Conservation (phyloP, 352 stramenopile species). For the Phytophthora sp. region DNA sequence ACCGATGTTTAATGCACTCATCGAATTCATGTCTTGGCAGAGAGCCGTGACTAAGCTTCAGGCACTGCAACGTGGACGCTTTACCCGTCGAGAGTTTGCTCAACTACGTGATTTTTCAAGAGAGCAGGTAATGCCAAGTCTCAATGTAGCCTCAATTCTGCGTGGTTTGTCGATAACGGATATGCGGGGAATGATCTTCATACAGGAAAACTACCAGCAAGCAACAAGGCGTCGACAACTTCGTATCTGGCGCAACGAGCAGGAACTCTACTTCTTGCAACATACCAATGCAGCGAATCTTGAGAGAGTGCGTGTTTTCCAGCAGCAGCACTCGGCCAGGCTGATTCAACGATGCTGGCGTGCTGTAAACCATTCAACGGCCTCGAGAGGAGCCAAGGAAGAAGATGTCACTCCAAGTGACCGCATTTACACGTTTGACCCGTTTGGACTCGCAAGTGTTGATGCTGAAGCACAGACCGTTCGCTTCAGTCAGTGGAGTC, state of each 20-base stretch:
- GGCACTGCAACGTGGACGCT: conserved; percentile 62
- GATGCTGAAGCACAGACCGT: neutral
- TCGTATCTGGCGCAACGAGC: conserved; percentile 67
- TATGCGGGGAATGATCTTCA: conserved; percentile 4
- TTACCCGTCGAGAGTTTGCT: conserved; percentile 57
- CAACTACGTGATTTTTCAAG: conserved; percentile 56
- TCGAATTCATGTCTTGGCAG: conserved; percentile 29
- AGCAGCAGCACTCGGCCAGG: conserved; percentile 44
- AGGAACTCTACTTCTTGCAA: conserved; percentile 73
- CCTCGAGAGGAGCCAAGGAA: neutral
- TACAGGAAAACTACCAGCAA: conserved; percentile 49
- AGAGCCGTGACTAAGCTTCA: conserved; percentile 59
- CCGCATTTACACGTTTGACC: conserved; percentile 45
- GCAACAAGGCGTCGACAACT: conserved; percentile 53
- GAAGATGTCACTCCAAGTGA: conserved; percentile 17
- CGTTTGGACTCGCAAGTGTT: conserved; percentile 27
- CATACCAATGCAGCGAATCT: conserved; percentile 56
- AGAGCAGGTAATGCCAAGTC: conserved; percentile 45
- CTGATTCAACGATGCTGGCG: conserved; percentile 60
- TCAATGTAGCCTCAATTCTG: conserved; percentile 3
- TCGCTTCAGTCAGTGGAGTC: conserved; percentile 15
- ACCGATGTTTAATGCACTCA: conserved; percentile 7
- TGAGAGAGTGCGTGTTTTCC: conserved; percentile 51
- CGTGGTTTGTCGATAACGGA: neutral
- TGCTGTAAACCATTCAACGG: neutral